A percentile compares a stretch with the other conserved stretches of the same genome.
phyloP scores from a whole-genome alignment of 805 yeast genomes.

The Candida maltosa region DNA sequence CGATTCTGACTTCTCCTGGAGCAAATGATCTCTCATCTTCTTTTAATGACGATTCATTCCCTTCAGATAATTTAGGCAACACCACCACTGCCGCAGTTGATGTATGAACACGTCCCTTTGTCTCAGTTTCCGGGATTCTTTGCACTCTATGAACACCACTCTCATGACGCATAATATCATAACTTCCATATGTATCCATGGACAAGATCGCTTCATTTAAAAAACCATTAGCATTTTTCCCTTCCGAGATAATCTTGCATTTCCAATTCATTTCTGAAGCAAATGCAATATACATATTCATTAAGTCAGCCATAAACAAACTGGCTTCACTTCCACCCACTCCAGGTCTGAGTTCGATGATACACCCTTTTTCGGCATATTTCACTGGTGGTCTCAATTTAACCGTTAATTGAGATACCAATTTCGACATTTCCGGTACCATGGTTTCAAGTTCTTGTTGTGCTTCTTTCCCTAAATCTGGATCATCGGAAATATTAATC shows the following conservation, averaged over 20 bases:
- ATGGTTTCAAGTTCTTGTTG: slow-evolving; percentile 49
- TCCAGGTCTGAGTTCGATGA: slow-evolving; percentile 89
- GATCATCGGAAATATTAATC: slow-evolving; percentile 31
- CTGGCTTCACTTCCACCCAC: slow-evolving; percentile 95
- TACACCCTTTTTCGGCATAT: slow-evolving; percentile 71
- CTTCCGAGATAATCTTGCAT: slow-evolving; percentile 53
- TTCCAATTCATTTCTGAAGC: slow-evolving; percentile 69
- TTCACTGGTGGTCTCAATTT: slow-evolving; percentile 73
- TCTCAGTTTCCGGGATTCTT: slow-evolving; percentile 88
- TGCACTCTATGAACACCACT: slow-evolving; percentile 97
- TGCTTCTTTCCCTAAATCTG: slow-evolving; percentile 54
- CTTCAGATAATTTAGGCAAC: slow-evolving; percentile 72
- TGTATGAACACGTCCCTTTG: slow-evolving; percentile 91
- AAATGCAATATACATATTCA: slow-evolving; percentile 77
- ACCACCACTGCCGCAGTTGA: slow-evolving; percentile 96
- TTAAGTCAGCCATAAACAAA: slow-evolving; percentile 75
- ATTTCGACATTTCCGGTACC: slow-evolving; percentile 41
- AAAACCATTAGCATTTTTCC: slow-evolving; percentile 54
- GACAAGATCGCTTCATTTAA: slow-evolving; percentile 75
- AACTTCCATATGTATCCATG: slow-evolving; percentile 75
- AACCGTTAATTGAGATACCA: slow-evolving; percentile 47
- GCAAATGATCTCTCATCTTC: slow-evolving; percentile 68
- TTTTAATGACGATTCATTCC: slow-evolving; percentile 42
- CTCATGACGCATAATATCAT: slow-evolving; percentile 70
- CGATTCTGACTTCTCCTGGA: slow-evolving; percentile 86